Evolutionary conservation across 1,139 yeast species (phyloP), one percentile per base, ranked within the genome.

Genomic region (Blastobotrys elegans): DNA sequence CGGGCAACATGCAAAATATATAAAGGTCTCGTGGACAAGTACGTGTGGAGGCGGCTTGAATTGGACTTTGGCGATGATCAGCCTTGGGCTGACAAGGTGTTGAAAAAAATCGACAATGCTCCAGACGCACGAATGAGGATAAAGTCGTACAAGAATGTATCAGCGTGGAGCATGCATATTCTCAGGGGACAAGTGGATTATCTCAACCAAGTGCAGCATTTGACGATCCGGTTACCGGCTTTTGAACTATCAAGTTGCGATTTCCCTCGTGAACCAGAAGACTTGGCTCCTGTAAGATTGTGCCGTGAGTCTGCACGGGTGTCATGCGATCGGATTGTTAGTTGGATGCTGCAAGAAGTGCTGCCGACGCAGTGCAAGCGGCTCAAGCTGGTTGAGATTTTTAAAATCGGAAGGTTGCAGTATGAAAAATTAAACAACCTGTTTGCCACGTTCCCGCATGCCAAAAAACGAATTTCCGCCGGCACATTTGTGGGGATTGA

Each of bases 161-260:
- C n/a, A 5, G 6, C 13, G 14, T 30, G 33, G 16, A 30, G 17
- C 33, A 5, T n/a, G 20, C 36, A 31, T 7, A 14, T 40, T 18
- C 14, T 31, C 8, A 7, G 36, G 17, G n/a, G 22, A 7, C 14
- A 31, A n/a, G 27, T 24, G 7, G 36, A 14, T 21, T 14, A 14
- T 27, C 13, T 20, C 5, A n/a, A 18, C 31, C 21, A 21, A 8
- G 36, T 43, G 14, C 26, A 18, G 4, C n/a, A n/a, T 11, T 20
- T 43, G 22, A 43, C 46, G 4, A 27, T 43, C 11, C 40, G 46
- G 18, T 18, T 43, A 21, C 46, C 40, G 10, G 37, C 10, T 3
- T 29, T 21, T 36, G 16, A 36, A 4, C 3, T 34, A 3, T 17
- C 14, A 17, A 24, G 38, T 4, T 13, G 22, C 5, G 17, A 34